Evolutionary conservation across 2,329 filamentous ascomycete genomes (phyloP), one percentile per base, ranked within the genome.

Genomic region (Penicillium sp.): DNA sequence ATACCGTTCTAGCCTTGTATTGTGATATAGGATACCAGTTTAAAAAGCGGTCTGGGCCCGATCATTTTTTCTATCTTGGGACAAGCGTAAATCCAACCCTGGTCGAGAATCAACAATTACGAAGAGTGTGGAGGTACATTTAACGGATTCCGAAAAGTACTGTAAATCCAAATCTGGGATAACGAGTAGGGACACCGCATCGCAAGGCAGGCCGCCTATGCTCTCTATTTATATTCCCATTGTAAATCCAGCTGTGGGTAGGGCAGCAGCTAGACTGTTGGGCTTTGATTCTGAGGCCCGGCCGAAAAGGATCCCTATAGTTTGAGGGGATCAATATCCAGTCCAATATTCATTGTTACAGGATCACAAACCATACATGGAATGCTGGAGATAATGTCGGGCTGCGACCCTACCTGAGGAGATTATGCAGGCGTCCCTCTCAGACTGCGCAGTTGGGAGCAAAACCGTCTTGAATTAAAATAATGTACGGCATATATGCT

Each of bases 241-340:
- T 64, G 24, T 16, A 48, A 60, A 56, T 52, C 48, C 47, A 58
- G 53, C 59, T 52, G 48, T 53, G 53, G 43, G 47, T 52, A 37
- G 61, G 55, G 63, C 61, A 57, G 24, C 56, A 62, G 50, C 52
- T 52, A 19, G 27, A 33, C 31, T 56, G 46, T 55, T 48, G 49
- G 48, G 43, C 48, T 33, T 21, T 48, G 27, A 27, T 22, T 48
- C 24, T 41, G 44, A 44, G 7, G 47, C 39, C 21, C 27, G 44
- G 24, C 45, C 22, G 29, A 51, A 50, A 37, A 31, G 21, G 33
- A 1, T 6, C 7, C 31, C 24, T 49, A n/a, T 52, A 19, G 19
- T n/a, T 43, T 46, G 22, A 29, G 29, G 31, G 31, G 9, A 13
- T 48, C 45, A 45, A 50, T 37, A 9, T 13, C 24, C 19, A 6